A percentile compares a stretch with the other conserved stretches of the same genome.
These are phyloP conservation scores for Globisporangium carolinianum DNA, from an alignment of 352 stramenopile genomes.

Conservation along the genomic window DNA sequence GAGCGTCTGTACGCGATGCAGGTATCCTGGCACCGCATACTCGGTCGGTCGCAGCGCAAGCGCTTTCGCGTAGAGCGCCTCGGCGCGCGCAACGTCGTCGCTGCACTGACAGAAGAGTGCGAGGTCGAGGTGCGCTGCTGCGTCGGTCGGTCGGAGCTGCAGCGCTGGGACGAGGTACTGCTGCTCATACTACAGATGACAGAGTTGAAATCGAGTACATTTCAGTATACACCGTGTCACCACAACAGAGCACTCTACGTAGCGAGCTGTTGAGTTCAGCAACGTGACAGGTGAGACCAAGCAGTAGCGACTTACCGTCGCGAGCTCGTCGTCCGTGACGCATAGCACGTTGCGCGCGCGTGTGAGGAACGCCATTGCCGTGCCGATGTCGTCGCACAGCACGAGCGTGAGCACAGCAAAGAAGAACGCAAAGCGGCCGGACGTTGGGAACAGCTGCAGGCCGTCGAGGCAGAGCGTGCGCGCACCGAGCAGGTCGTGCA, in stretches of 20 bases:
- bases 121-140: conserved; percentile 39
- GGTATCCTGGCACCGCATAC: conserved; percentile 53
- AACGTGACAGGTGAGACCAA: no score
- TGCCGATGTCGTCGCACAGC: conserved; percentile 36
- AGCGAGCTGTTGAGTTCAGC: no score
- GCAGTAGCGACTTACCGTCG: conserved; percentile 19
- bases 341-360: conserved; percentile 14
- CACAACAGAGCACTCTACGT: no score
- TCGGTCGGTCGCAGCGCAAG: conserved; percentile 26
- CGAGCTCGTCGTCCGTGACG: conserved; percentile 21
- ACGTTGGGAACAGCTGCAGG: conserved; percentile 28
- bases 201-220: no score
- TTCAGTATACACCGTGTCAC: no score
- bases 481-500: conserved; percentile 39
- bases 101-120: conserved; percentile 50
- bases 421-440: conserved; percentile 32
- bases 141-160: conserved; percentile 42
- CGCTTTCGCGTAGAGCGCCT: conserved; percentile 42
- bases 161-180: conserved; percentile 46
- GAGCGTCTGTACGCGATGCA: conserved; percentile 48
- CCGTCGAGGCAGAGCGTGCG: conserved; percentile 29
- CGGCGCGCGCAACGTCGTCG: conserved; percentile 34
- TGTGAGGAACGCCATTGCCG: conserved; percentile 25
- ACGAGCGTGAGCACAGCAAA: conserved; percentile 32
- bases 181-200: conserved; percentile 25